Evolutionary conservation across 2,329 filamentous ascomycete species (phyloP), one percentile per base, ranked within the genome.

Genomic region (Monosporascus sp.): DNA sequence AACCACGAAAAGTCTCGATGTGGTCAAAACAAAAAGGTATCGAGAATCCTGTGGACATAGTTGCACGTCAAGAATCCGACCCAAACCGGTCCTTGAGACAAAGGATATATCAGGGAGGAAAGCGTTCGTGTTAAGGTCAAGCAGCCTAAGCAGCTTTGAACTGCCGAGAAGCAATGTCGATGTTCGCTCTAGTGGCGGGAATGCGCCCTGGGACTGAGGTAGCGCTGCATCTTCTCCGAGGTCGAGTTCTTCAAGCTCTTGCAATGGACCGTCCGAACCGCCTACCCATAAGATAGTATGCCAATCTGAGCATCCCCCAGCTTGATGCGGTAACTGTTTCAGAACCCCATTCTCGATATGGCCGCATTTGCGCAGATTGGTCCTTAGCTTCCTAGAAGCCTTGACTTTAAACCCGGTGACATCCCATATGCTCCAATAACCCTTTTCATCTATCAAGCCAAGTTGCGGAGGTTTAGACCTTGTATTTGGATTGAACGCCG

Each of bases 381-480:
- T 63, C 11, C 61, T 70, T 35, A 70, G 59, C 8, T 61, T 67
- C 31, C 64, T 70, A 20, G 69, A 67, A 22, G 67, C 63, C 11
- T 66, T 63, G 18, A 68, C 57, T 53, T 66, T 63, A 56, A 63
- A 72, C 51, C 70, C 72, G 14, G 61, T 58, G 24, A 87, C 70
- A 55, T 87, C 77, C 83, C 85, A 90, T 4, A 90, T 67, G 44
- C 74, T 83, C 88, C 88, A 92, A 53, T 72, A 74, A 1, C 87
- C 87, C 37, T 71, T 71, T 49, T 82, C 75, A 60, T 91, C 85
- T 18, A 91, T 73, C 25, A 90, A 73, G 17, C 77, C 84, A 50
- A 91, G 70, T 60, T 88, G 84, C 1, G 82, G 78, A 17, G 74
- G 70, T 53, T 75, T 81, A 65, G 71, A 80, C 58, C 53, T 70